Base-by-base conservation (phyloP, 2,329 filamentous ascomycete genomes). In the Metarhizium brunneum region DNA sequence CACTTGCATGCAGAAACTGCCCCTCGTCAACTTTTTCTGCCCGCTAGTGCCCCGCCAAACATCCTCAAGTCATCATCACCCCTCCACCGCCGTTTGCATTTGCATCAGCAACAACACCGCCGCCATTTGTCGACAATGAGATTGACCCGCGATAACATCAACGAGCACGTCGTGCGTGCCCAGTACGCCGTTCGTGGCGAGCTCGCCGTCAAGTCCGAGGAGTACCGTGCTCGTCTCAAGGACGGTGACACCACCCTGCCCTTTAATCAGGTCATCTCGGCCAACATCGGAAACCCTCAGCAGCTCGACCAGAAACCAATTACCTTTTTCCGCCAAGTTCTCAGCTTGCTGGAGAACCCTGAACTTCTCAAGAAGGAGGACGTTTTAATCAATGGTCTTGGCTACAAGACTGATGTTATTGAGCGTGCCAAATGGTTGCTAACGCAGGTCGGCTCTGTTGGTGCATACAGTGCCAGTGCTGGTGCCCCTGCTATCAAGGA, bases 241-340 rank as follows among this genome's bases (percentile, higher is more conserved):
- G 80, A 83, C 60, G 83, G 81, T 64, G 79, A 71, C 63, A 71
- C 66, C 57, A 53, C 57, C 66, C 79, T 97, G 52, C 92, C 94
- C 51, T 99, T 99, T 73, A 80, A 89, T 65, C 82, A 90, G 58
- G 86, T 99, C 72, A 92, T 99, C 75, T 92, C 89, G 60, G 94
- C 94, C 74, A 99, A 99, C 76, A 99, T 99, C 68, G 94, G 94
- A 68, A 99, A 99, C 78, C 94, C 94, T 4, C 94, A 99, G 75
- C 94, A 99, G 76, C 84, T 99, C 60, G 94, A 96, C 75, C 94
- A 99, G 81, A 95, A 97, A 80, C 94, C 94, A 66, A 92, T 99
- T 66, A 99, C 94, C 63, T 99, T 96, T 80, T 96, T 99, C 84
- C 86, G 94, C 64, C 92, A 99, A 76, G 94, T 99, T 32, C 82